Evolutionary conservation across 306 rosid species (phyloP).

Genomic region (Prunus salicina): DNA sequence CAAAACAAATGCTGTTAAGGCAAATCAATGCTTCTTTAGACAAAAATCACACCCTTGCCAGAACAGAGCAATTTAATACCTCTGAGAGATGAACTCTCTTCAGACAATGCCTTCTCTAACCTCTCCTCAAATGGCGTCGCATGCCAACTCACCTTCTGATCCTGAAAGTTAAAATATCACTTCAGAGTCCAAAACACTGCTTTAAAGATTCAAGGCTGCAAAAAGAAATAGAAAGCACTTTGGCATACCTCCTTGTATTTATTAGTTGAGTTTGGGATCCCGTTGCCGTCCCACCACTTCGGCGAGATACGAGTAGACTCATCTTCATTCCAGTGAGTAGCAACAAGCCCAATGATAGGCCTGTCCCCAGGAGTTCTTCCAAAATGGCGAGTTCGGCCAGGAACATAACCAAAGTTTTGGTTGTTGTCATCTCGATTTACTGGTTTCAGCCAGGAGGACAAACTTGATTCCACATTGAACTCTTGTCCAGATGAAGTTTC

Average conservation of each 20-base stretch:
- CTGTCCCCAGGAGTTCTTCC: conserved; percentile 61
- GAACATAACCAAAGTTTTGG: conserved; percentile 25
- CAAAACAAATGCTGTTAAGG: neutral
- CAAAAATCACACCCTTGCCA: neutral
- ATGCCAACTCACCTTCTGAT: conserved; percentile 96
- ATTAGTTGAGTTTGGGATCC: conserved; percentile 87
- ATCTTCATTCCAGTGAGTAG: conserved; percentile 73
- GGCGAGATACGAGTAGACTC: conserved; percentile 52
- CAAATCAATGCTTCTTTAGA: neutral
- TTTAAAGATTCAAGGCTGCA: conserved; percentile 4
- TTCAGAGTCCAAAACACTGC: conserved; percentile 2
- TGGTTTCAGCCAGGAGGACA: conserved; percentile 67
- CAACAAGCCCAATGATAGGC: conserved; percentile 69
- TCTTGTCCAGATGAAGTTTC: conserved; percentile 35
- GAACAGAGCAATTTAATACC: conserved; percentile 28
- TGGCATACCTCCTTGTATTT: conserved; percentile 83
- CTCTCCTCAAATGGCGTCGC: conserved; percentile 94
- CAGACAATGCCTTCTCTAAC: conserved; percentile 77
- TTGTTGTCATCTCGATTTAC: conserved; percentile 35
- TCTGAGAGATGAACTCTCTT: conserved; percentile 58
- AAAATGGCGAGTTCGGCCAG: conserved; percentile 24
- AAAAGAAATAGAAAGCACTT: conserved; percentile 1
- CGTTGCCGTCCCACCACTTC: conserved; percentile 81
- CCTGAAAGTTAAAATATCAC: conserved; percentile 41
- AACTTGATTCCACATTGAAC: conserved; percentile 55